Percentiles rank a stretch among this genome's conserved stretches.
Conservation (phyloP, 2,329 filamentous ascomycete genomes). For the Tricladium varicosporioides region DNA sequence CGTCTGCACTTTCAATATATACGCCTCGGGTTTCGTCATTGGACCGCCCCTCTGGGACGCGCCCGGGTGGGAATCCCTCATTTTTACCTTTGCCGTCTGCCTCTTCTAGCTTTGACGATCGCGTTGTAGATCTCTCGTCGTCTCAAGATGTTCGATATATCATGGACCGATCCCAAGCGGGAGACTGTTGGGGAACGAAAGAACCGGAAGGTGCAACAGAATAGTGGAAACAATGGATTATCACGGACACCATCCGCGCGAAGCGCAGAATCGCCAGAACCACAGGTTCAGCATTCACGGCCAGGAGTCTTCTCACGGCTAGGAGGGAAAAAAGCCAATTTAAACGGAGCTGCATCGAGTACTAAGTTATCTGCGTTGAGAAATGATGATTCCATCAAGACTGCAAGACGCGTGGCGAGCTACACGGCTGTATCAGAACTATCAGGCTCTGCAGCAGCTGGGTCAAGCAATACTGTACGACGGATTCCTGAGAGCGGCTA, state of each 20-base stretch:
- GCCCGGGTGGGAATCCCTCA: constrained; percentile 2
- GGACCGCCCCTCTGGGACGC: not conserved
- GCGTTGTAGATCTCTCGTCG: not conserved
- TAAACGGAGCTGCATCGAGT: constrained; percentile 7
- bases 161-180: constrained; percentile 31
- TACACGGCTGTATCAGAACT: constrained; percentile 20
- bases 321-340: constrained; percentile 28
- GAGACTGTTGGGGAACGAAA: constrained; percentile 34
- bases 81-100: not conserved
- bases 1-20: constrained; percentile 1
- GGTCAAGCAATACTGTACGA: constrained; percentile 9
- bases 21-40: not conserved
- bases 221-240: constrained; percentile 6
- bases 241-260: constrained; percentile 18
- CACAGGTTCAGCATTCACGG: constrained; percentile 4
- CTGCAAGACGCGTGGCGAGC: constrained; percentile 17
- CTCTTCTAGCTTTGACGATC: not conserved
- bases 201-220: constrained; percentile 26
- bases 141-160: constrained; percentile 33
- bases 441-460: constrained; percentile 9
- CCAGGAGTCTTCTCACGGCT: constrained; percentile 30
- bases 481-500: constrained; percentile 12
- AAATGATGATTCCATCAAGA: constrained; percentile 9
- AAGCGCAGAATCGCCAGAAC: constrained; percentile 21
- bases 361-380: constrained; percentile 5